Percentiles rank a stretch among this genome's conserved stretches.
phyloP scores from a whole-genome alignment of 1,284 basidiomycete genomes.

The Ustilago bromivora region DNA sequence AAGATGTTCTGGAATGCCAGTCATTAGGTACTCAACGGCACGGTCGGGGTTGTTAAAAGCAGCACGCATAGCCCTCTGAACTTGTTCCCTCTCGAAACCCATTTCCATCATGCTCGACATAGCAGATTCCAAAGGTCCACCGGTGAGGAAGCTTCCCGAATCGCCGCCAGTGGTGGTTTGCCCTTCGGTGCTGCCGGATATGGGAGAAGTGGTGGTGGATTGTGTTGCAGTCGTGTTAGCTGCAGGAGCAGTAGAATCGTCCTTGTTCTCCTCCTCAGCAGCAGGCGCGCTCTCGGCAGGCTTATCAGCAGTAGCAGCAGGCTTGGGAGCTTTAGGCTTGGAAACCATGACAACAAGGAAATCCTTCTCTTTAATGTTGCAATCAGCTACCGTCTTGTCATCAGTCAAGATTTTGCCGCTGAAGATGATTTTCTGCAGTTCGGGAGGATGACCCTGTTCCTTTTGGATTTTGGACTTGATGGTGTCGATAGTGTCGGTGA shows the following conservation, averaged over 20 bases:
- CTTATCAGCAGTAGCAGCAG: slow-evolving; percentile 53
- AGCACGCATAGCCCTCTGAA: slow-evolving; percentile 86
- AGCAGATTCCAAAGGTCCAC: slow-evolving; percentile 62
- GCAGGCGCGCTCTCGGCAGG: slow-evolving; percentile 68
- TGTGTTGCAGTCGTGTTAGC: slow-evolving; percentile 13
- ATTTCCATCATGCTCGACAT: slow-evolving; percentile 77
- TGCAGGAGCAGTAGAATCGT: slow-evolving; percentile 1
- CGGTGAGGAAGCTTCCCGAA: slow-evolving; percentile 49
- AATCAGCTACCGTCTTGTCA: slow-evolving; percentile 86
- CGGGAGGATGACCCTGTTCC: slow-evolving; percentile 80
- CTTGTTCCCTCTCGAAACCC: slow-evolving; percentile 90
- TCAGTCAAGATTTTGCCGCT: slow-evolving; percentile 93
- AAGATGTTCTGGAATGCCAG: slow-evolving; percentile 69
- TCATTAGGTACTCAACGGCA: slow-evolving; percentile 97
- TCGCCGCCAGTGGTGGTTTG: slow-evolving; percentile 5
- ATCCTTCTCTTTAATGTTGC: slow-evolving; percentile 97
- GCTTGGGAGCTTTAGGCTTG: slow-evolving; percentile 71
- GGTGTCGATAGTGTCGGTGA: slow-evolving; percentile 73
- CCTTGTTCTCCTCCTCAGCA: slow-evolving; percentile 16
- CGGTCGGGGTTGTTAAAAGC: slow-evolving; percentile 98
- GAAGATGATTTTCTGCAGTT: slow-evolving; percentile 93
- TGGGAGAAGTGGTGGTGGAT: slow-evolving; percentile 67
- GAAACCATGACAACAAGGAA: slow-evolving; percentile 98
- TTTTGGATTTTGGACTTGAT: slow-evolving; percentile 89
- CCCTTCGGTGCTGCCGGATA: slow-evolving; percentile 15